These are phyloP conservation scores for Xylaria acuta DNA, from an alignment of 495 filamentous ascomycete species.

Conservation along the genomic window DNA sequence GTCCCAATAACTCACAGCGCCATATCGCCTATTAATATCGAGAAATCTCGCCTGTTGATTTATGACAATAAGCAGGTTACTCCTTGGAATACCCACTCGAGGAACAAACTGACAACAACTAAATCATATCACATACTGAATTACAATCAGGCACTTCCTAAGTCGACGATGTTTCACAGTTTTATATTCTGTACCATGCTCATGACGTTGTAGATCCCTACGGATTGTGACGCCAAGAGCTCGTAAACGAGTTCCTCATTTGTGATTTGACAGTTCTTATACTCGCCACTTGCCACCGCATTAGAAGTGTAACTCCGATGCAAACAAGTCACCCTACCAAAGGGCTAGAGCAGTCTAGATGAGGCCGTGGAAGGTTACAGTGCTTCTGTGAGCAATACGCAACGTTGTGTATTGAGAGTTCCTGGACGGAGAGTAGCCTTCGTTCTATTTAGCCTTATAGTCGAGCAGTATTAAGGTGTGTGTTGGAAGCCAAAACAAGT, in stretches of 20 bases:
- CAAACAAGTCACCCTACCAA: background rate
- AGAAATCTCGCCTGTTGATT: background rate
- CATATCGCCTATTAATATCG: background rate
- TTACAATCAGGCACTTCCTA: background rate
- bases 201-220: background rate
- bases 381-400: background rate
- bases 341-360: background rate
- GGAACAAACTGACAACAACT: background rate
- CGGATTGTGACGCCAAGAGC: background rate
- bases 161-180: background rate
- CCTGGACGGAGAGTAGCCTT: background rate
- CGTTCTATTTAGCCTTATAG: background rate
- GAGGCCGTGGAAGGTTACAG: background rate
- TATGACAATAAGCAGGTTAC: background rate
- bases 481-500: background rate
- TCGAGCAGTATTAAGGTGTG: background rate
- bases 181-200: background rate
- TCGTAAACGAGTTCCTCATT: background rate
- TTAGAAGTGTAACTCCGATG: background rate
- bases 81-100: background rate
- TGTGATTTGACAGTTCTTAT: background rate
- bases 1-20: background rate
- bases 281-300: background rate
- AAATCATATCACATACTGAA: background rate
- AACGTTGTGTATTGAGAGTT: background rate